Evolutionary conservation across 2,329 filamentous ascomycete genomes (phyloP).

Genomic region (Trichoderma polysporum): DNA sequence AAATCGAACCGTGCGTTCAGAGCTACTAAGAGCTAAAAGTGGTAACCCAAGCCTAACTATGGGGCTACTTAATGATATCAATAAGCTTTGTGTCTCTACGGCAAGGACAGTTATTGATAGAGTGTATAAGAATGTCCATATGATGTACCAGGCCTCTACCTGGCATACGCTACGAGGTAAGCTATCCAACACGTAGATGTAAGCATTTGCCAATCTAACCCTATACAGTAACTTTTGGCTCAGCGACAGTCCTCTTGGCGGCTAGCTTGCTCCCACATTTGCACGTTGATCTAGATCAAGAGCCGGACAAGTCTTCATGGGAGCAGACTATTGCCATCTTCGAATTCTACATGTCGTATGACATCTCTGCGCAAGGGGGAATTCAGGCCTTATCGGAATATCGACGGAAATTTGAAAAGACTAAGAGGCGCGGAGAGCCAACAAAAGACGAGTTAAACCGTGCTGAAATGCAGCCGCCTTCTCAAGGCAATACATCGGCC

Average conservation of each 20-base stretch:
- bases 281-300: not conserved
- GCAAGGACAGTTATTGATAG: not conserved
- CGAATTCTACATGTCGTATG: conserved; percentile 1
- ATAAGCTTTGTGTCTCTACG: conserved; percentile 4
- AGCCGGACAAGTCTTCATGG: conserved; percentile 9
- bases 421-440: not conserved
- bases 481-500: not conserved
- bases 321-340: conserved; percentile 12
- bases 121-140: not conserved
- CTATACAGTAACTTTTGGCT: not conserved
- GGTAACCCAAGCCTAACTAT: not conserved
- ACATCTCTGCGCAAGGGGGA: conserved; percentile 7
- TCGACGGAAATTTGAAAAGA: conserved; percentile 2
- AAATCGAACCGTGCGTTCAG: not conserved
- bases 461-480: not conserved
- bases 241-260: conserved; percentile 4
- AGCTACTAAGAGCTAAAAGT: not conserved
- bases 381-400: conserved; percentile 8
- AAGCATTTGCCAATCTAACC: not conserved
- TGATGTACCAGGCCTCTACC: not conserved
- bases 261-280: not conserved
- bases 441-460: not conserved
- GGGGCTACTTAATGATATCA: not conserved
- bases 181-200: no score
- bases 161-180: conserved; percentile 11